Percentiles rank a stretch among this genome's conserved stretches.
These are phyloP conservation scores for Macrophomina phaseolina DNA, from an alignment of 2,329 filamentous ascomycete species.

Conservation along the genomic window DNA sequence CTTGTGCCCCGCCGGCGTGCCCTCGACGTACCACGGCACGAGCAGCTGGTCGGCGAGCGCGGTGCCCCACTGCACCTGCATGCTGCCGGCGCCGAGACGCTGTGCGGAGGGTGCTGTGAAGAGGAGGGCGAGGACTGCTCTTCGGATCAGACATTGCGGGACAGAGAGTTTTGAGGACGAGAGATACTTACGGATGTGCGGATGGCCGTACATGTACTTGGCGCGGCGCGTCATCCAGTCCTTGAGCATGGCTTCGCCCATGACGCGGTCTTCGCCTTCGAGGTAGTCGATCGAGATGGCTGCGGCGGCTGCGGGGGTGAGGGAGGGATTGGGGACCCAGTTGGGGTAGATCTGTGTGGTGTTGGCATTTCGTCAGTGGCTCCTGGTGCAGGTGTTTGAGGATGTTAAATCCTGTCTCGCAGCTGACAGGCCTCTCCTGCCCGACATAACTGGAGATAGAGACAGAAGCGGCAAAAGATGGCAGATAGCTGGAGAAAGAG, in stretches of 20 bases:
- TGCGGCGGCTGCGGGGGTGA: neutral
- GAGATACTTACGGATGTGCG: conserved; percentile 19
- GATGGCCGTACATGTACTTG: conserved; percentile 1
- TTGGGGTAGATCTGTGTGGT: conserved; percentile 9
- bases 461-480: neutral
- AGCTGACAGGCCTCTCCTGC: no score
- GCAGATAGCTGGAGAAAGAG: neutral
- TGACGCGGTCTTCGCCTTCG: neutral
- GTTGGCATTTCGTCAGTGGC: neutral
- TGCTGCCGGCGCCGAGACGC: conserved; percentile 31
- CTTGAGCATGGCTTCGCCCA: neutral
- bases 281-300: conserved; percentile 1
- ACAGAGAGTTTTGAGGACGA: neutral
- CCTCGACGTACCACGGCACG: conserved; percentile 19
- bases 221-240: conserved; percentile 4
- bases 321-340: neutral
- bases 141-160: neutral
- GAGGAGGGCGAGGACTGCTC: conserved; percentile 32
- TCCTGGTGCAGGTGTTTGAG: no score
- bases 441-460: neutral
- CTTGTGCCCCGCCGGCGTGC: conserved; percentile 9
- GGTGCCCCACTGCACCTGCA: conserved; percentile 31
- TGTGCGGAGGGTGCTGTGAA: conserved; percentile 31
- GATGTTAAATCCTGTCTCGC: no score
- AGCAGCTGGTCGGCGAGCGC: conserved; percentile 29